These are phyloP conservation scores for Tolypocladium cylindrosporum DNA, from an alignment of 2,329 filamentous ascomycete species.

Conservation along the genomic window DNA sequence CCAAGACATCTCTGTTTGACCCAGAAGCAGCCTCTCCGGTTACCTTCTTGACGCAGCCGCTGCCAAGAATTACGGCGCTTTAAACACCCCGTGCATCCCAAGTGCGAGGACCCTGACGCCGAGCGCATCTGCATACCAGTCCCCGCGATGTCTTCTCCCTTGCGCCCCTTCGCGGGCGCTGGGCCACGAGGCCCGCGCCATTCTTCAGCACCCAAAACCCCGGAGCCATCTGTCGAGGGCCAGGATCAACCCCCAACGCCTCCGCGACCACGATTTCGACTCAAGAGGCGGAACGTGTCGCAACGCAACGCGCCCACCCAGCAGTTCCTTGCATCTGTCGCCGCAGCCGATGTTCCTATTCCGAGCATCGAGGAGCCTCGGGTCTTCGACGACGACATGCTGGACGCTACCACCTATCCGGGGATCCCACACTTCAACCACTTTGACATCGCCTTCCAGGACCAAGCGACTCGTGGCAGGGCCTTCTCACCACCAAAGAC, in stretches of 20 bases:
- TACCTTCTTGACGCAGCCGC: neutral
- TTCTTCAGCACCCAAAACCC: conserved; percentile 35
- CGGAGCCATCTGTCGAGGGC: conserved; percentile 34
- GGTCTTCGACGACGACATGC: conserved; percentile 32
- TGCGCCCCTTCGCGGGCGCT: conserved; percentile 33
- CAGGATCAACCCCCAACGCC: conserved; percentile 34
- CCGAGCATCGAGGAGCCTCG: conserved; percentile 53
- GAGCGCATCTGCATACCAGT: conserved; percentile 10
- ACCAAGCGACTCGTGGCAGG: conserved; percentile 24
- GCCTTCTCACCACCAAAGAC: conserved; percentile 49
- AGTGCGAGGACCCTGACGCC: neutral
- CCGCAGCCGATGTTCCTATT: conserved; percentile 53
- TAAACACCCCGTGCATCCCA: conserved; percentile 7
- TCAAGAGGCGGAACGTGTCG: conserved; percentile 45
- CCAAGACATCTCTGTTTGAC: conserved; percentile 1
- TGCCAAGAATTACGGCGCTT: conserved; percentile 1
- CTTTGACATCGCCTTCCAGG: conserved; percentile 18
- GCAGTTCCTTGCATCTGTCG: conserved; percentile 58
- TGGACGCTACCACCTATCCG: conserved; percentile 21
- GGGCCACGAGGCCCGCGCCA: conserved; percentile 33
- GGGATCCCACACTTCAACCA: conserved; percentile 22
- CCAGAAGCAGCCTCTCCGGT: neutral
- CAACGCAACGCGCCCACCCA: conserved; percentile 48
- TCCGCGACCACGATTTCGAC: conserved; percentile 41
- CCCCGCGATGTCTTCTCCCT: conserved; percentile 30